Base-by-base conservation (phyloP, 345 rosid species). In the Combretum micranthum region DNA sequence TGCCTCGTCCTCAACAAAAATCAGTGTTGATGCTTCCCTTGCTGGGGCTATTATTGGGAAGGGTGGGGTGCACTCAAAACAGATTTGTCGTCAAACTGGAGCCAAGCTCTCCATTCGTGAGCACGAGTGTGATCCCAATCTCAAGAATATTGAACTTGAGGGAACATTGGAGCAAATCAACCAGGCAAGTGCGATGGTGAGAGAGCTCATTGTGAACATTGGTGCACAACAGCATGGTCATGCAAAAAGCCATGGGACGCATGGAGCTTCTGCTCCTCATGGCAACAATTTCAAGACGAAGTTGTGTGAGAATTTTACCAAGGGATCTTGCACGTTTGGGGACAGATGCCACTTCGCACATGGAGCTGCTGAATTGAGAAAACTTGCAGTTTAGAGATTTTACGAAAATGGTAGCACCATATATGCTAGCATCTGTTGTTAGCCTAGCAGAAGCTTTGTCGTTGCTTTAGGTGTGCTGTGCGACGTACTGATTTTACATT, bases 31-130 rank as follows among this genome's bases (percentile, higher is more conserved):
- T 68, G 94, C 84, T 39, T 82, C 95, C 15, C 90, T 89, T 55
- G 91, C 97, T 15, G 99, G 99, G 52, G 86, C 97, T 43, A 83
- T 93, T 64, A 93, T 93, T 9, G 99, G 99, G 39, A 93, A 89
- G 69, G 84, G 85, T 20, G 99, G 99, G 49, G 91, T 89, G 44
- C 82, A 83, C 74, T 87, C 99, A 2, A 93, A 89, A 74, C 99
- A 93, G 66, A 84, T 93, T 15, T 83, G 86, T 45, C 89, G 92
- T 4, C 70, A 77, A 15, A 90, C 99, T 0, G 99, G 99, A 46
- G 95, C 83, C 59, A 94, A 87, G 75, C 82, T 94, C 57, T 85
- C 96, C 14, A 90, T 94, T 22, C 78, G 88, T 55, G 97, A 94
- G 19, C 89, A 90, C 20, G 97, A 94, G 52, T 52, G 76, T 2